Base-by-base conservation (phyloP, 2,329 filamentous ascomycete species). In the Trichophyton schoenleinii region DNA sequence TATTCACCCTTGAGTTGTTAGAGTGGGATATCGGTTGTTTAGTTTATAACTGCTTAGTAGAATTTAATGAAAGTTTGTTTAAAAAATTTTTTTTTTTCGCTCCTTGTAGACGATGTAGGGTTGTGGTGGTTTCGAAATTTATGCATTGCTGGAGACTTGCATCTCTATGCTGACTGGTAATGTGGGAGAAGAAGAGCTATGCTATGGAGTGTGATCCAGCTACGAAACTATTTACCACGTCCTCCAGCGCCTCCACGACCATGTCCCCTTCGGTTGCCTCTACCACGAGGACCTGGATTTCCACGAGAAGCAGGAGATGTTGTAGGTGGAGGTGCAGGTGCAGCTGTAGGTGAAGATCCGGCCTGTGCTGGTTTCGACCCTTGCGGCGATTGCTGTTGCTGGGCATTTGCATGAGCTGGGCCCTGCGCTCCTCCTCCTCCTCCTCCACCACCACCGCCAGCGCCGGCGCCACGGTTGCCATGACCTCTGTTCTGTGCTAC, bases 1-100 rank as follows among this genome's bases (percentile, higher is more conserved):
- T 75, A 71, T 64, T 64, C 79, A 76, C 81, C 49, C 57, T 52
- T 57, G 8, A 34, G 42, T 60, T 31, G 20, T 61, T 63, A 8
- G 9, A 36, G 18, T 46, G 58, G 42, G 55, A 34, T 18, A 15
- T 15, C 11, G 58, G 48, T 18, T 53, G 49, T 55, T 55, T 55
- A n/a, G 34, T 48, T 28, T 36, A 22, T 25, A 58, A n/a, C 34
- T 58, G 18, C 34, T 25, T 42, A 38, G 38, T 48, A 38, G 25
- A 49, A 59, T 59, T 31, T 7, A 46, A 34, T 48, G 20, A 18
- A 36, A 28, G 1, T 49, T 49, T 22, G 18, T 13, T 4, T 1
- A 22, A 52, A 49, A 38, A 36, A 13, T 38, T 13, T 38, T 38
- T 36, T 49, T 11, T 25, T 52, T 13, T 31, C 9, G 44, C 9